These are phyloP conservation scores for Claviceps humidiphila DNA, from an alignment of 2,329 filamentous ascomycete genomes.

Conservation along the genomic window DNA sequence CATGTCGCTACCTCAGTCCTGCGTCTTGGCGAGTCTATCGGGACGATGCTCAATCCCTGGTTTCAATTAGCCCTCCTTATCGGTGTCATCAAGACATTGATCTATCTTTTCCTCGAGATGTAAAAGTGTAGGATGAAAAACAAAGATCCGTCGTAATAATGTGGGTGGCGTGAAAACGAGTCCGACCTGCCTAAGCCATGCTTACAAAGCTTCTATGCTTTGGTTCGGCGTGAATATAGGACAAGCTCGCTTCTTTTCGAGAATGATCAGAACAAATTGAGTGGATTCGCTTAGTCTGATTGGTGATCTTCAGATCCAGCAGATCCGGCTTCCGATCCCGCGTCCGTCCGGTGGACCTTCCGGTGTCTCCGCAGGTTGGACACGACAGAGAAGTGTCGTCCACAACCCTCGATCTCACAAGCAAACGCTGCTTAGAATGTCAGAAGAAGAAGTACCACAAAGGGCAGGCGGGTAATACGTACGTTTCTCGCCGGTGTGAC, in stretches of 20 bases:
- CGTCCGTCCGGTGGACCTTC: constrained; percentile 76
- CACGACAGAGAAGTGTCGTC: constrained; percentile 91
- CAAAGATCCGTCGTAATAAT: not conserved
- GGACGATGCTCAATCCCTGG: not conserved
- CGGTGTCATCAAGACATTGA: not conserved
- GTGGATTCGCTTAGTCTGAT: constrained; percentile 32
- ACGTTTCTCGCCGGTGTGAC: constrained; percentile 97
- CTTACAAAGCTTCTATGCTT: constrained; percentile 8
- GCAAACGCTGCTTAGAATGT: constrained; percentile 54
- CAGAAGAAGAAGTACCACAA: not conserved
- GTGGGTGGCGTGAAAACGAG: not conserved
- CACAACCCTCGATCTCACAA: constrained; percentile 89
- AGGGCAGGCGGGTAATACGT: constrained; percentile 30
- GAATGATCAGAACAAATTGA: not conserved
- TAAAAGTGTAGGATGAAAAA: not conserved
- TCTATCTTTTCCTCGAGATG: not conserved
- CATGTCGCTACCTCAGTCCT: not conserved
- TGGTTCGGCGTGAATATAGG: constrained; percentile 2
- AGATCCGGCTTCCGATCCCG: constrained; percentile 48
- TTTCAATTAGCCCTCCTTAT: not conserved
- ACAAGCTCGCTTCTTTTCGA: not conserved
- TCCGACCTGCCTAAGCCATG: not conserved
- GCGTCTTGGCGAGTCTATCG: not conserved
- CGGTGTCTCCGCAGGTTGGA: constrained; percentile 89
- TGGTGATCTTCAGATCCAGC: constrained; percentile 51